A percentile compares a stretch with the other conserved stretches of the same genome.
Evolutionary conservation across 768 basidiomycete species (phyloP).

Genomic region (Mycena belliarum): DNA sequence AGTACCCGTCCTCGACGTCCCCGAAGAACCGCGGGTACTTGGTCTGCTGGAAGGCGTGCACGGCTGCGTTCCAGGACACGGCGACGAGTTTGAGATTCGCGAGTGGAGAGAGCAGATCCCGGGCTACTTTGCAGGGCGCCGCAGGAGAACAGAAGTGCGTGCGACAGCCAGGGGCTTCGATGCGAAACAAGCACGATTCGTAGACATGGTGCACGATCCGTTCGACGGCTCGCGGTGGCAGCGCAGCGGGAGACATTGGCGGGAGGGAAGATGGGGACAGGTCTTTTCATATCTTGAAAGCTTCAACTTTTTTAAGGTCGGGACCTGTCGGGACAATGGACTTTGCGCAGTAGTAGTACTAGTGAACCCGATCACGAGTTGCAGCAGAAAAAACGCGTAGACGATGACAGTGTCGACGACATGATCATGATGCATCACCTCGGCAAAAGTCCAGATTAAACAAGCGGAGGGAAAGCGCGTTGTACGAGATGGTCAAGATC

Average conservation of each 20-base stretch:
- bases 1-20: slow-evolving; percentile 28
- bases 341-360: no score
- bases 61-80: slow-evolving; percentile 24
- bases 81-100: slow-evolving; percentile 24
- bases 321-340: no score
- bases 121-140: slow-evolving; percentile 21
- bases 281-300: neutral
- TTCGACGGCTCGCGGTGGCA: neutral
- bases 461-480: no score
- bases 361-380: neutral
- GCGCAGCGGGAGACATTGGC: slow-evolving; percentile 1
- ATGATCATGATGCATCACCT: slow-evolving; percentile 1
- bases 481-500: neutral
- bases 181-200: neutral
- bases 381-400: no score
- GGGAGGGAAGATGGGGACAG: neutral
- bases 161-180: neutral
- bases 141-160: slow-evolving; percentile 26
- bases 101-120: slow-evolving; percentile 7
- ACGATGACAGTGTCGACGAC: no score
- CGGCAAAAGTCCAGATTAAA: no score
- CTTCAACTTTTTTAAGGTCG: neutral
- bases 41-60: slow-evolving; percentile 3
- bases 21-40: slow-evolving; percentile 20
- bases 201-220: slow-evolving; percentile 9